phyloP scores from a whole-genome alignment of 495 filamentous ascomycete species.

The Talaromyces nanjingensis region DNA sequence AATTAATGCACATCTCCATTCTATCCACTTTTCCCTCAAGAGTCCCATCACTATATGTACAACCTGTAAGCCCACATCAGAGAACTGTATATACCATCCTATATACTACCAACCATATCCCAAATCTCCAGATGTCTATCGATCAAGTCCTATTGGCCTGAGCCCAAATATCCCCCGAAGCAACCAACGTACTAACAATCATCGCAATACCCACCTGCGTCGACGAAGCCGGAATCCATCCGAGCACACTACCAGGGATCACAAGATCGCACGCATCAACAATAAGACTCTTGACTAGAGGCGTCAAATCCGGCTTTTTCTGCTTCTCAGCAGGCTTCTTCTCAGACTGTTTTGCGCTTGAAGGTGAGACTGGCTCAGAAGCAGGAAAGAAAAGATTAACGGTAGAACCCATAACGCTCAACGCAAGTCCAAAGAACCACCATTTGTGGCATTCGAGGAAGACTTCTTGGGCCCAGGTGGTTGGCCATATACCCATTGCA shows the following conservation, averaged over 20 bases:
- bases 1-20: not conserved
- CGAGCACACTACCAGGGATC: conserved; percentile 46
- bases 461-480: conserved; percentile 23
- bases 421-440: conserved; percentile 53
- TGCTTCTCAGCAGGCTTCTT: conserved; percentile 7
- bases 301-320: conserved; percentile 10
- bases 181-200: conserved; percentile 51
- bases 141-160: not conserved
- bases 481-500: conserved; percentile 34
- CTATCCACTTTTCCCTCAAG: not conserved
- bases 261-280: conserved; percentile 52
- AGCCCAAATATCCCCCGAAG: conserved; percentile 51
- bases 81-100: not conserved
- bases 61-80: not conserved
- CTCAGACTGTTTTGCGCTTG: not conserved
- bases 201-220: conserved; percentile 43
- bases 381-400: conserved; percentile 14
- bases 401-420: conserved; percentile 24
- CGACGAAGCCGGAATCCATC: conserved; percentile 43
- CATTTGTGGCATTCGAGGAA: conserved; percentile 53
- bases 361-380: not conserved
- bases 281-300: conserved; percentile 29
- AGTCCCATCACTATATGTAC: not conserved
- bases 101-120: not conserved
- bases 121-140: not conserved